Evolutionary conservation across 768 basidiomycete species (phyloP).

Genomic region (Lactifluus subvellereus): DNA sequence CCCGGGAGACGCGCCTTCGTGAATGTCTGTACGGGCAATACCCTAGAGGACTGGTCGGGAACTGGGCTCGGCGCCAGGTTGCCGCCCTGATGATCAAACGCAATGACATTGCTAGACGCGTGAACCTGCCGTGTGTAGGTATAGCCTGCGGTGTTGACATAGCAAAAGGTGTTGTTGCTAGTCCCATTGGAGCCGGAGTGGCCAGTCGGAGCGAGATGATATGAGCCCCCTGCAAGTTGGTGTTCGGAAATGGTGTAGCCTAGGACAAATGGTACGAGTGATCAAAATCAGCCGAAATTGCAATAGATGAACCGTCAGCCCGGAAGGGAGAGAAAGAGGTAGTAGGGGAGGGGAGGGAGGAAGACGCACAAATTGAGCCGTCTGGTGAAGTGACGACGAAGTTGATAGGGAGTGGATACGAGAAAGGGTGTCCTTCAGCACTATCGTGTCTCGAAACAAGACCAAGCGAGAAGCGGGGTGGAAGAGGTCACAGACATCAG

Average conservation of each 20-base stretch:
- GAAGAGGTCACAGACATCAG: background rate
- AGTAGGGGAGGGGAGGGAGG: background rate
- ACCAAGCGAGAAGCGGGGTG: background rate
- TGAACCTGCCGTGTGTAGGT: constrained; percentile 57
- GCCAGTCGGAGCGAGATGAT: constrained; percentile 39
- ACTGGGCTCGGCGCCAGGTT: constrained; percentile 34
- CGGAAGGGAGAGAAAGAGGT: background rate
- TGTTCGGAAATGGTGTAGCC: constrained; percentile 52
- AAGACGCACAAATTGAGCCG: constrained; percentile 31
- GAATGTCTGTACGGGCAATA: constrained; percentile 7
- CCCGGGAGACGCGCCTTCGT: constrained; percentile 34
- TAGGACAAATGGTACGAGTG: constrained; percentile 63
- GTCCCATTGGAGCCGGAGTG: constrained; percentile 22
- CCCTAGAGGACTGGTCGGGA: background rate
- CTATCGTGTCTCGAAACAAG: background rate
- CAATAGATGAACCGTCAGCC: background rate
- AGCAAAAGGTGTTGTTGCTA: constrained; percentile 34
- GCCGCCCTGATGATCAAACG: constrained; percentile 52
- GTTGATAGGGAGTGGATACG: background rate
- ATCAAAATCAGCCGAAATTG: constrained; percentile 53
- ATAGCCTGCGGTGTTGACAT: constrained; percentile 38
- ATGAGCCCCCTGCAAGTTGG: constrained; percentile 55
- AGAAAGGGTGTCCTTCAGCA: background rate
- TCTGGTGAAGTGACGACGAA: background rate
- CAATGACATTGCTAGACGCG: constrained; percentile 56